Conservation (phyloP, 2,329 filamentous ascomycete species). For the Scytalidium lignicola region DNA sequence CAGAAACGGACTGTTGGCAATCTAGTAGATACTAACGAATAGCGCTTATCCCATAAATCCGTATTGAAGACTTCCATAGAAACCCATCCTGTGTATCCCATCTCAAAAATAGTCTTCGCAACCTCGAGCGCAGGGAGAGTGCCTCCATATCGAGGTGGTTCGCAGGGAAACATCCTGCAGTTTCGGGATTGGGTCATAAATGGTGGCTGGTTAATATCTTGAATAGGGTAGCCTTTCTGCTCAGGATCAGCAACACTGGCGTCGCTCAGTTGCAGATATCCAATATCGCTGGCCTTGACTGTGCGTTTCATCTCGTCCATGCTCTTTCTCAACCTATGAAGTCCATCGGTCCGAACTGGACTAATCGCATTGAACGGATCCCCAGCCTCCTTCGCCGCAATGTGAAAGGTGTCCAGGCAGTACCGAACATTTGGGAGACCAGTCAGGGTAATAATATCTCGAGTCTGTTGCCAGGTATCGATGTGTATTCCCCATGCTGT, state of each 20-base stretch:
- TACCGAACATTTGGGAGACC: conserved; percentile 68
- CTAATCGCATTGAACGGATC: conserved; percentile 52
- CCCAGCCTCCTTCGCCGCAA: conserved; percentile 65
- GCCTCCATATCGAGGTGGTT: conserved; percentile 46
- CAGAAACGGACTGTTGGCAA: no score
- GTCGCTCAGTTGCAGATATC: conserved; percentile 74
- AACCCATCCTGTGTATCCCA: conserved; percentile 55
- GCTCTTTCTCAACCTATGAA: conserved; percentile 39
- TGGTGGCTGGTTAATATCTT: conserved; percentile 51
- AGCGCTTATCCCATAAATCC: conserved; percentile 37
- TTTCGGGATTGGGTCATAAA: conserved; percentile 79
- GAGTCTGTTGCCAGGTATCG: conserved; percentile 67
- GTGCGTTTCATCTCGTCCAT: conserved; percentile 16
- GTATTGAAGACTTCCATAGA: conserved; percentile 55
- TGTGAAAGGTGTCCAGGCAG: conserved; percentile 75
- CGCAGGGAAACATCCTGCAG: conserved; percentile 53
- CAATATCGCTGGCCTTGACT: conserved; percentile 40
- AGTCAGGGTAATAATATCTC: conserved; percentile 61
- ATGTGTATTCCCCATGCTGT: conserved; percentile 67
- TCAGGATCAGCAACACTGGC: conserved; percentile 62
- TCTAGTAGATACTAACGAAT: no score
- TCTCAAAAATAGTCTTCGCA: conserved; percentile 43
- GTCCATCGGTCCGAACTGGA: conserved; percentile 19
- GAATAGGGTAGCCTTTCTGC: conserved; percentile 49
- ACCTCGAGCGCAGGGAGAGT: conserved; percentile 55